phyloP scores from a whole-genome alignment of 2,329 filamentous ascomycete species.

The Lachnellula arida region DNA sequence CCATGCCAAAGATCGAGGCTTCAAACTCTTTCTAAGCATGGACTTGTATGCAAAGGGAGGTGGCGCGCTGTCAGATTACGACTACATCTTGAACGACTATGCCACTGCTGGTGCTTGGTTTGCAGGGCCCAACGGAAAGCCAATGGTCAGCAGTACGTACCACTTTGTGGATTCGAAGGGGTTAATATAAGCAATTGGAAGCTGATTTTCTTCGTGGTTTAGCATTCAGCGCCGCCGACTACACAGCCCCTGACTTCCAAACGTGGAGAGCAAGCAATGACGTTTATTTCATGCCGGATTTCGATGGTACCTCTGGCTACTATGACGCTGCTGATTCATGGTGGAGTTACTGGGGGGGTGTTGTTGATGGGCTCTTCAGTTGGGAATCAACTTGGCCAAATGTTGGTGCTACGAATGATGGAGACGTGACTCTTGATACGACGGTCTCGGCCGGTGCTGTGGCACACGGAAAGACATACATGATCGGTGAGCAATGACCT shows the following conservation, averaged over 20 bases:
- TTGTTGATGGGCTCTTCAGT: conserved; percentile 35
- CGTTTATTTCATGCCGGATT: conserved; percentile 35
- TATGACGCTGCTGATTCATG: conserved; percentile 28
- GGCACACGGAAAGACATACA: conserved; percentile 31
- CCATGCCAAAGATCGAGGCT: conserved; percentile 26
- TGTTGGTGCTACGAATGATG: conserved; percentile 27
- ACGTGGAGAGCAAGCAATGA: no score
- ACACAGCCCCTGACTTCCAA: no score
- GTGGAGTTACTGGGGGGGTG: conserved; percentile 30
- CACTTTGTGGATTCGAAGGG: no score
- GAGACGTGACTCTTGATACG: conserved; percentile 22
- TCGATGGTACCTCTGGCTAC: conserved; percentile 31
- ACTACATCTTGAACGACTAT: no score
- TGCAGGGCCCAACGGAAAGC: conserved; percentile 25
- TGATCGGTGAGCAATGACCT: conserved; percentile 28
- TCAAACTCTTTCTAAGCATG: conserved; percentile 37
- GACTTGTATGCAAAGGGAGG: conserved; percentile 27
- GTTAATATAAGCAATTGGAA: no score
- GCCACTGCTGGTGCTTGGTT: conserved; percentile 23
- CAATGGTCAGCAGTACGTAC: conserved; percentile 23
- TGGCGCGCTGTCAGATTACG: background rate
- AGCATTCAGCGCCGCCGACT: no score
- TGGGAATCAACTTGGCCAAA: conserved; percentile 37
- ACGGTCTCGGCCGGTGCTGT: conserved; percentile 8
- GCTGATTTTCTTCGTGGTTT: no score